Evolutionary conservation across 73 alveolate species (phyloP).

Genomic region (Paramecium pentaurelia): DNA sequence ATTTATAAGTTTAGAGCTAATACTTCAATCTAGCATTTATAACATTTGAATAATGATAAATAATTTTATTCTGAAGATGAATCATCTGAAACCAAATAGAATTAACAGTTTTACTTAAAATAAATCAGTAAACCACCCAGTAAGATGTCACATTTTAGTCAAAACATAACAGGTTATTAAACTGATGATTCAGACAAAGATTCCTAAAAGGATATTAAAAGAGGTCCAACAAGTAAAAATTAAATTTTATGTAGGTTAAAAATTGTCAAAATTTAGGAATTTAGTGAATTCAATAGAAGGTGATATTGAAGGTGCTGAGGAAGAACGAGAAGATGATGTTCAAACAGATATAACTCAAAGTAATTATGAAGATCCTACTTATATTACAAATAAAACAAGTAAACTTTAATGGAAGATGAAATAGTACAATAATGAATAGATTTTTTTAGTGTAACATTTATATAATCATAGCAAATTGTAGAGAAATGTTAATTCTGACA

Average conservation of each 20-base stretch:
- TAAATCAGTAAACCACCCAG: slow-evolving; percentile 18
- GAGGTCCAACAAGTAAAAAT: neutral
- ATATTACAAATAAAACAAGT: neutral
- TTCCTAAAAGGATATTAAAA: neutral
- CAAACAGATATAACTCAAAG: neutral
- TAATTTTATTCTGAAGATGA: slow-evolving; percentile 40
- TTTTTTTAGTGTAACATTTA: neutral
- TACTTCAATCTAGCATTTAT: neutral
- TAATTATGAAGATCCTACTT: neutral
- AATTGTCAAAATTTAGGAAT: neutral
- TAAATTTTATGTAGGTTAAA: neutral
- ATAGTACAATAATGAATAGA: neutral
- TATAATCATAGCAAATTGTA: neutral
- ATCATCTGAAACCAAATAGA: neutral
- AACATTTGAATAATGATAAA: slow-evolving; percentile 12
- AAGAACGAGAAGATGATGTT: neutral
- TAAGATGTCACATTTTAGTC: slow-evolving; percentile 21
- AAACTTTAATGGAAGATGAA: neutral
- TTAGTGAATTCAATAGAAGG: neutral
- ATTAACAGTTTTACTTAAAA: neutral
- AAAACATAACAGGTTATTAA: neutral
- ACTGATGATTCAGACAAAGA: slow-evolving; percentile 30
- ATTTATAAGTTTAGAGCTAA: neutral
- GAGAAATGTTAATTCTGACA: neutral
- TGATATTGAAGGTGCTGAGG: neutral